Conservation (phyloP, 2,329 filamentous ascomycete species). For the Verticillium zaregamsianum region DNA sequence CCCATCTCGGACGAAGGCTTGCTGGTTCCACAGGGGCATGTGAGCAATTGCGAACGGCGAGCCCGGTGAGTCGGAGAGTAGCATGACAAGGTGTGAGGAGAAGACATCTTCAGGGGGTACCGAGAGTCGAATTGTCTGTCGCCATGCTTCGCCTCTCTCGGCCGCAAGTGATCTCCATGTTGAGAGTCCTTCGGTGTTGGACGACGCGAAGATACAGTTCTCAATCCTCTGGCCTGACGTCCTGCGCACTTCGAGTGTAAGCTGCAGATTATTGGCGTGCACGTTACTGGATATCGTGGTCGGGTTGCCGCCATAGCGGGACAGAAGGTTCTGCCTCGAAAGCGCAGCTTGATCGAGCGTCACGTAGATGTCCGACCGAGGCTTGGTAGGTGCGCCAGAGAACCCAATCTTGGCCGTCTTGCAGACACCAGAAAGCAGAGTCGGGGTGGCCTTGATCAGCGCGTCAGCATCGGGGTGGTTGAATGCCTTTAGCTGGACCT, state of each 20-base stretch:
- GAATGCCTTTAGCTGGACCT: conserved; percentile 77
- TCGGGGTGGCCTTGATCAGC: conserved; percentile 83
- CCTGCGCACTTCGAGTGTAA: conserved; percentile 84
- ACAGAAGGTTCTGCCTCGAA: conserved; percentile 68
- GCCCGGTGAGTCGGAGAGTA: conserved; percentile 78
- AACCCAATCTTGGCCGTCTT: conserved; percentile 91
- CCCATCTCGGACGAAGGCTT: conserved; percentile 86
- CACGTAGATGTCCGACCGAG: conserved; percentile 91
- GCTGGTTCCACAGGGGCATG: conserved; percentile 89
- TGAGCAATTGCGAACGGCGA: conserved; percentile 89
- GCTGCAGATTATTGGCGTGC: conserved; percentile 71
- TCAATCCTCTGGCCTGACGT: conserved; percentile 77
- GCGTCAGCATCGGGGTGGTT: conserved; percentile 71
- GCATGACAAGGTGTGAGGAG: conserved; percentile 82
- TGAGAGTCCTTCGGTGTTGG: conserved; percentile 72
- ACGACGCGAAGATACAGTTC: conserved; percentile 80
- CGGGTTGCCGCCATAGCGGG: conserved; percentile 67
- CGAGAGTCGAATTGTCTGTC: conserved; percentile 78
- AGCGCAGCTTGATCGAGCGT: conserved; percentile 78
- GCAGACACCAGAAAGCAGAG: conserved; percentile 73
- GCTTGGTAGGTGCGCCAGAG: conserved; percentile 81
- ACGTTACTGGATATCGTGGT: conserved; percentile 60
- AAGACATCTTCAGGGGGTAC: conserved; percentile 77
- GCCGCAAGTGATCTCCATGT: conserved; percentile 84
- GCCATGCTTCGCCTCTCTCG: conserved; percentile 79